These are phyloP conservation scores for Solanum pimpinellifolium DNA, from an alignment of 257 asterid species.

Conservation along the genomic window DNA sequence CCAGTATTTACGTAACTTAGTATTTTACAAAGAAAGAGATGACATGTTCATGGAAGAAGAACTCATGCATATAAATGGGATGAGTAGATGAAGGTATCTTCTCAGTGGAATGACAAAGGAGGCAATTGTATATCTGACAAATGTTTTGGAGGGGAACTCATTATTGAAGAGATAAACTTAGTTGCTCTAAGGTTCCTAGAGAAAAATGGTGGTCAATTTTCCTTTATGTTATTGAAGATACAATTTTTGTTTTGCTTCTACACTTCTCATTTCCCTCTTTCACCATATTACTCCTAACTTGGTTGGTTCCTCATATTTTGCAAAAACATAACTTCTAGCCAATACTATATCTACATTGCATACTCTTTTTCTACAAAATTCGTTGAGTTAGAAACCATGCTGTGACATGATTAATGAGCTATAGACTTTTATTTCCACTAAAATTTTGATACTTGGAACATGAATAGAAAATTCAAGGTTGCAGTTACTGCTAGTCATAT, in stretches of 20 bases:
- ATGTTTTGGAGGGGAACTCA: slow-evolving; percentile 46
- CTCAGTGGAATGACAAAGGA: slow-evolving; percentile 37
- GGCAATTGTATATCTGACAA: slow-evolving; percentile 43
- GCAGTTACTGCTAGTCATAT: not conserved
- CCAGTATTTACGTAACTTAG: slow-evolving; percentile 55
- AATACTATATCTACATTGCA: not conserved
- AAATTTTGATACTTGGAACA: not conserved
- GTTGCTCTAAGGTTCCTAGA: slow-evolving; percentile 32
- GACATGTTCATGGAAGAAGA: not conserved
- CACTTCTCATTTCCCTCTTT: not conserved
- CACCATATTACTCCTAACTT: not conserved
- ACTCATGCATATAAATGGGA: slow-evolving; percentile 10
- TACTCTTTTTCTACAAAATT: not conserved
- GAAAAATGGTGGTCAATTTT: slow-evolving; percentile 55
- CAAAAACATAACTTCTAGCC: not conserved
- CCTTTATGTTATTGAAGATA: slow-evolving; percentile 58
- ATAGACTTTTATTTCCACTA: not conserved
- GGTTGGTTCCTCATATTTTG: not conserved
- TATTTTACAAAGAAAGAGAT: slow-evolving; percentile 19
- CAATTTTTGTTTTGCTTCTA: not conserved
- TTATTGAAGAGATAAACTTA: slow-evolving; percentile 43
- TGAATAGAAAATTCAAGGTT: not conserved
- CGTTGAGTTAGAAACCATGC: not conserved
- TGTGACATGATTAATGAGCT: not conserved
- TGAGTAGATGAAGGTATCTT: slow-evolving; percentile 31